These are phyloP conservation scores for Komagataella ulmi DNA, from an alignment of 805 yeast genomes.

Conservation along the genomic window DNA sequence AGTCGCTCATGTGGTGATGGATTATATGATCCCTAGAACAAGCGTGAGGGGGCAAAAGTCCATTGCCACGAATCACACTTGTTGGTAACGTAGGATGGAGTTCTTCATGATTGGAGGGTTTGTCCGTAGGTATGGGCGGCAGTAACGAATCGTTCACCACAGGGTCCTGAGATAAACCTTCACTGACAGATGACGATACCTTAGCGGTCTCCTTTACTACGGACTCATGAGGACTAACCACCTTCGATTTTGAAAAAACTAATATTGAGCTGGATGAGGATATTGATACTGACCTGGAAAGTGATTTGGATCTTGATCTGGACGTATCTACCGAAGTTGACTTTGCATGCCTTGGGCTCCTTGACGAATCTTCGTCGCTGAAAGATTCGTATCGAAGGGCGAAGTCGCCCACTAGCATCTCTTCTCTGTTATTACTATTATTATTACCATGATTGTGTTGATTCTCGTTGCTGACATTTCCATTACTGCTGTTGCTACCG, in stretches of 20 bases:
- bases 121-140: not conserved
- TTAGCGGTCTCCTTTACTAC: not conserved
- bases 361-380: not conserved
- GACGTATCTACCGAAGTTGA: not conserved
- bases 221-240: not conserved
- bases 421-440: not conserved
- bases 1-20: not conserved
- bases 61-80: not conserved
- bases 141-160: not conserved
- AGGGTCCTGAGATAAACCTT: not conserved
- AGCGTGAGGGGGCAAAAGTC: not conserved
- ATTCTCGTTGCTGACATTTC: not conserved
- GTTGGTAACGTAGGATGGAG: not conserved
- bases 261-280: not conserved
- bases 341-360: not conserved
- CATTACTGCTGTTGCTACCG: not conserved
- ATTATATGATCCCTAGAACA: not conserved
- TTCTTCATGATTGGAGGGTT: not conserved
- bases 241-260: not conserved
- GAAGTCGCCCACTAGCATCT: not conserved
- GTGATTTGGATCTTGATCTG: not conserved
- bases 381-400: not conserved
- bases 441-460: not conserved
- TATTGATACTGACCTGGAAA: not conserved
- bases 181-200: not conserved